Conservation (phyloP, 192 early-diverging fungal species). For the Polychytrium aggregatum region DNA sequence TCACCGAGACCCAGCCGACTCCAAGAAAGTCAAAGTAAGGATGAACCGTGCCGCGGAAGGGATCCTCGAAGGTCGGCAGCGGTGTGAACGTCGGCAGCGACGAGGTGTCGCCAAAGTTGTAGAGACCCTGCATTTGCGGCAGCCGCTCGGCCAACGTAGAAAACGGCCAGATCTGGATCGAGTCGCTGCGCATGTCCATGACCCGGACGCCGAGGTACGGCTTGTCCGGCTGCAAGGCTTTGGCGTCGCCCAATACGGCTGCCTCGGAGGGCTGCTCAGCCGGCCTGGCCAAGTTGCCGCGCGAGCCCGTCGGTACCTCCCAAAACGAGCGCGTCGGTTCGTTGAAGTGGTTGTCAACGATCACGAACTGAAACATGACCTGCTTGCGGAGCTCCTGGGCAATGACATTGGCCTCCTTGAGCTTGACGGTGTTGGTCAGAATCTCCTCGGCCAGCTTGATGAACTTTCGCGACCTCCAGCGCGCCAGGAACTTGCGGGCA, state of each 20-base stretch:
- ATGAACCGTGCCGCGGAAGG: slow-evolving; percentile 5
- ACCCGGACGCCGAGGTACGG: slow-evolving; percentile 34
- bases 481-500: slow-evolving; percentile 1
- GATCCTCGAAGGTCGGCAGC: background rate
- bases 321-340: slow-evolving; percentile 19
- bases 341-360: slow-evolving; percentile 16
- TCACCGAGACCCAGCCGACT: slow-evolving; percentile 6
- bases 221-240: background rate
- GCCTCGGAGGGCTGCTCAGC: too few species aligned
- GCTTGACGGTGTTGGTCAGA: slow-evolving; percentile 9
- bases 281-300: too few species aligned
- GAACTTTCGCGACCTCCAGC: slow-evolving; percentile 19
- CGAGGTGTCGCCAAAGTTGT: slow-evolving; percentile 7
- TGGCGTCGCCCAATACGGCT: background rate
- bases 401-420: slow-evolving; percentile 90
- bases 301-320: slow-evolving; percentile 10
- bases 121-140: slow-evolving; percentile 47
- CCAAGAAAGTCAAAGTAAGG: slow-evolving; percentile 19
- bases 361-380: slow-evolving; percentile 72
- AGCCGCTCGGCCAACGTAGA: slow-evolving; percentile 43
- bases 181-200: slow-evolving; percentile 30
- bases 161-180: slow-evolving; percentile 56
- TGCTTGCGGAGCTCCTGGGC: slow-evolving; percentile 71
- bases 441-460: slow-evolving; percentile 20
- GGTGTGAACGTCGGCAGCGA: background rate